Evolutionary conservation across 2,329 filamentous ascomycete genomes (phyloP).

Genomic region (Alternaria panax): DNA sequence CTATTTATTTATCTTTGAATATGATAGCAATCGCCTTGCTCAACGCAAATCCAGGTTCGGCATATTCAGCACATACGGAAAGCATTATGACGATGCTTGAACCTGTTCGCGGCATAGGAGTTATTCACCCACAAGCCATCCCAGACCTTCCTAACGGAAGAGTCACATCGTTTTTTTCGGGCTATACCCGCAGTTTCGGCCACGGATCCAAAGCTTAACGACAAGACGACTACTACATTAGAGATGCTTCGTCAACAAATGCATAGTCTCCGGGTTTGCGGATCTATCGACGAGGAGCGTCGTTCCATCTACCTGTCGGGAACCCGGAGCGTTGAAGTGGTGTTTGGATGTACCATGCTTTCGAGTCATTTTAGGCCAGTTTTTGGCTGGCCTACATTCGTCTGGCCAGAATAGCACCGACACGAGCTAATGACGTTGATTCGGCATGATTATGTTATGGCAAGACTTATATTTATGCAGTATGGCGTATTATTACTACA

Average conservation of each 20-base stretch:
- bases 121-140: not conserved
- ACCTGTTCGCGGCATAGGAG: not conserved
- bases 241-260: not conserved
- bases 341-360: not conserved
- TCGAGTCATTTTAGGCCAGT: constrained; percentile 4
- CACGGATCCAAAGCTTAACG: not conserved
- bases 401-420: constrained; percentile 1
- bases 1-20: constrained; percentile 6
- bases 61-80: not conserved
- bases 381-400: constrained; percentile 15
- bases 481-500: constrained; percentile 20
- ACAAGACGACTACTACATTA: not conserved
- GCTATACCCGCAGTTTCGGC: not conserved
- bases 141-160: not conserved
- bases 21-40: constrained; percentile 11
- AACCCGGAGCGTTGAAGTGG: not conserved
- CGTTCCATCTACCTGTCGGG: not conserved
- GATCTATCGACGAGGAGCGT: not conserved
- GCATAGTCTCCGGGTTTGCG: not conserved
- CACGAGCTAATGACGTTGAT: constrained; percentile 10
- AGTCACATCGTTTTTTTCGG: not conserved
- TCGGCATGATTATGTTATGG: constrained; percentile 15
- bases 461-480: constrained; percentile 13
- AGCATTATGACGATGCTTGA: not conserved
- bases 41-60: not conserved